These are phyloP conservation scores for Hanseniaspora clermontiae DNA, from an alignment of 805 yeast genomes.

Conservation along the genomic window DNA sequence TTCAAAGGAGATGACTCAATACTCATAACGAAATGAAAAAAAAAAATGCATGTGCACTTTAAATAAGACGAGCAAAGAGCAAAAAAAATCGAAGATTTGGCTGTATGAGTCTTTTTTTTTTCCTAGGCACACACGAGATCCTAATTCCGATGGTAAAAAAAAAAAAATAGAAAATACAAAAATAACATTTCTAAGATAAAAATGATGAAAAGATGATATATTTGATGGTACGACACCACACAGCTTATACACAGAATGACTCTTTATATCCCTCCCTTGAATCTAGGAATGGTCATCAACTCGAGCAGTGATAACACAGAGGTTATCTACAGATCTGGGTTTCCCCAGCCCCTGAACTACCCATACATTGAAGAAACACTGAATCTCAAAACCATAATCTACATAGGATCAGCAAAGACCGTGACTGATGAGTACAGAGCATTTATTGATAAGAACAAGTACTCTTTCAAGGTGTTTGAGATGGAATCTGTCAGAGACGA, in stretches of 20 bases:
- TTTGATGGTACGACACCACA: too few relatives aligned
- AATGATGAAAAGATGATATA: too few relatives aligned
- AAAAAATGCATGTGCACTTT: too few relatives aligned
- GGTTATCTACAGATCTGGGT: conserved; percentile 80
- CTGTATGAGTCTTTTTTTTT: too few relatives aligned
- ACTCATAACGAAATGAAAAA: neutral
- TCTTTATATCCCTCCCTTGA: conserved; percentile 72
- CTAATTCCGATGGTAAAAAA: too few relatives aligned
- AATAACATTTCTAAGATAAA: too few relatives aligned
- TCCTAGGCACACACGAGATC: too few relatives aligned
- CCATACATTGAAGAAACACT: conserved; percentile 57
- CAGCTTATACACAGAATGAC: neutral
- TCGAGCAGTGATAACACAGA: conserved; percentile 39
- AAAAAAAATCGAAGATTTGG: too few relatives aligned
- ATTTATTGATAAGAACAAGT: conserved; percentile 49
- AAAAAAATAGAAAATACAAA: too few relatives aligned
- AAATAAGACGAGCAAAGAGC: too few relatives aligned
- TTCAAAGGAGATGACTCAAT: neutral
- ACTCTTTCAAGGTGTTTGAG: conserved; percentile 45
- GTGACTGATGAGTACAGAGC: conserved; percentile 41
- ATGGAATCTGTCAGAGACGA: conserved; percentile 71
- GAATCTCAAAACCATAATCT: conserved; percentile 65
- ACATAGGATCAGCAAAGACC: conserved; percentile 59
- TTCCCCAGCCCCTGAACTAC: conserved; percentile 78
- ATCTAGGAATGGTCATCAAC: conserved; percentile 58